Conservation (phyloP, 768 basidiomycete species). For the Leccinum disarticulatum region DNA sequence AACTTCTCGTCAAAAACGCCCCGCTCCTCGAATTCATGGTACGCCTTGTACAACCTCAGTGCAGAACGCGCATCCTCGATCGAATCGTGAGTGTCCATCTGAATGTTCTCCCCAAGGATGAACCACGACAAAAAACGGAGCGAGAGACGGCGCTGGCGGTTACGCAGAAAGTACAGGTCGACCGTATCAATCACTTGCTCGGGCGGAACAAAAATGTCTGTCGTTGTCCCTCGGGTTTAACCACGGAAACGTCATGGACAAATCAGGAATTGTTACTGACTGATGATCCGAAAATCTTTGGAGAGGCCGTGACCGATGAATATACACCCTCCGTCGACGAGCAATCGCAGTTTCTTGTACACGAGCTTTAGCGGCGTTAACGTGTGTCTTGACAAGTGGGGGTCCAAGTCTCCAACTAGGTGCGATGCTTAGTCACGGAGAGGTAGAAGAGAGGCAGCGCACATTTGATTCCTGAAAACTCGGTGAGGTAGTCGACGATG, state of each 20-base stretch:
- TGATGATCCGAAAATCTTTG: conserved; percentile 98
- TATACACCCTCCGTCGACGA: conserved; percentile 93
- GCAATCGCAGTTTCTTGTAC: conserved; percentile 92
- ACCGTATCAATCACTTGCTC: conserved; percentile 97
- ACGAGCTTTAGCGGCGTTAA: conserved; percentile 96
- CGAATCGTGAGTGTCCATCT: conserved; percentile 95
- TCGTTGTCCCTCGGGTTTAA: not conserved
- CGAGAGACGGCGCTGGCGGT: conserved; percentile 84
- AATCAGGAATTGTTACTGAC: conserved; percentile 45
- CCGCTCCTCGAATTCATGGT: conserved; percentile 70
- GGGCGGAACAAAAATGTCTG: conserved; percentile 95
- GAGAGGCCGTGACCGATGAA: conserved; percentile 97
- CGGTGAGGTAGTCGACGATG: conserved; percentile 95
- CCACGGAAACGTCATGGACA: not conserved
- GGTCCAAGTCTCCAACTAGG: conserved; percentile 90
- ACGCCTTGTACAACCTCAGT: conserved; percentile 79
- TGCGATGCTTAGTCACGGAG: conserved; percentile 1
- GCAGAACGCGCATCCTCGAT: conserved; percentile 95
- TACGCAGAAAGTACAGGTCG: conserved; percentile 85
- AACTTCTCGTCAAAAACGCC: conserved; percentile 84
- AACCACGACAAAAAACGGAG: conserved; percentile 94
- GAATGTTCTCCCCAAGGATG: conserved; percentile 88
- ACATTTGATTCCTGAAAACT: conserved; percentile 96
- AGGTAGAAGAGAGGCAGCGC: conserved; percentile 26
- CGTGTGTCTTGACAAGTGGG: conserved; percentile 76